Percentiles rank a stretch among this genome's conserved stretches.
Conservation (phyloP, 305 asterid species). For the Fraxinus floribunda region DNA sequence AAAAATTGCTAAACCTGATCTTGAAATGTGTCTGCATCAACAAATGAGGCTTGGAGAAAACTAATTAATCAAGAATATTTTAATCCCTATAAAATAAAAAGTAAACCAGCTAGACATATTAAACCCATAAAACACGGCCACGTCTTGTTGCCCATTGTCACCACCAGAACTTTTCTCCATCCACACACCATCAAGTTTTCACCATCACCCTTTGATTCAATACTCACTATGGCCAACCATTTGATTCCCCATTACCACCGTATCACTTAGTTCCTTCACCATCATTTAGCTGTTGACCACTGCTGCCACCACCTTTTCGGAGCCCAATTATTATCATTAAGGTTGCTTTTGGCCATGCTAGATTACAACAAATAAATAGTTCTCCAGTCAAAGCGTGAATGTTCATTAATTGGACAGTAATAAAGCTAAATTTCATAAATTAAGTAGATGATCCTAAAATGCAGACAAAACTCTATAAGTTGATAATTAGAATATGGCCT, state of each 20-base stretch:
- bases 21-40: neutral
- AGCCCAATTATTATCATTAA: neutral
- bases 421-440: neutral
- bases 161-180: neutral
- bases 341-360: neutral
- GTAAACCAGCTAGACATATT: neutral
- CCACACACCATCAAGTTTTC: neutral
- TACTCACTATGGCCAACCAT: neutral
- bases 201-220: neutral
- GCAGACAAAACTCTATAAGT: neutral
- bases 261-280: neutral
- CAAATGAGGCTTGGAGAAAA: neutral
- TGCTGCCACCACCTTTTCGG: neutral
- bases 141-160: neutral
- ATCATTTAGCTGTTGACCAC: neutral
- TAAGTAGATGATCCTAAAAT: neutral
- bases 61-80: neutral
- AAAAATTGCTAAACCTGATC: neutral
- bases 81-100: neutral
- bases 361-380: neutral
- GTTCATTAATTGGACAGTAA: neutral
- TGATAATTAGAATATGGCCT: neutral
- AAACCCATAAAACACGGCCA: neutral
- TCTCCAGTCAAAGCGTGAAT: neutral
- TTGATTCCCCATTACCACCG: neutral